These are phyloP conservation scores for Fusarium sp. DNA, from an alignment of 2,329 filamentous ascomycete genomes.

Conservation along the genomic window DNA sequence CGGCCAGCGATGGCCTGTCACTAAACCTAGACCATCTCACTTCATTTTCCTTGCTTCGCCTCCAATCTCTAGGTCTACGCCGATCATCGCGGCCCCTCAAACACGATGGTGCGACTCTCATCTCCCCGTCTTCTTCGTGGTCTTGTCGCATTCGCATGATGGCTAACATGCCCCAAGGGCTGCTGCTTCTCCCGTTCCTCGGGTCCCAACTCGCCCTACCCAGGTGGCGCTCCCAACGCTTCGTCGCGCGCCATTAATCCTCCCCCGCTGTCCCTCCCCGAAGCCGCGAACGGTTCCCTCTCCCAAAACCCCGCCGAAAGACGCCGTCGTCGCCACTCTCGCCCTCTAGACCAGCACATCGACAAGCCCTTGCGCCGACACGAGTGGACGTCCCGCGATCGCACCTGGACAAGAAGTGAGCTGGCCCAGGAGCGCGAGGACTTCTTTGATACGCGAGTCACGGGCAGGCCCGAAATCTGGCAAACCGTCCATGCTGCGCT, in stretches of 20 bases:
- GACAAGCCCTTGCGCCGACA: conserved; percentile 79
- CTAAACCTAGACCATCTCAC: conserved; percentile 33
- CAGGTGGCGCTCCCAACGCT: conserved; percentile 64
- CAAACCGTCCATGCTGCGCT: conserved; percentile 79
- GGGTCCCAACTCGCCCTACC: conserved; percentile 69
- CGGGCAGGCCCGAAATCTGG: conserved; percentile 86
- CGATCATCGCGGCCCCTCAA: conserved; percentile 24
- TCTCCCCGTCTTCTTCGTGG: background rate
- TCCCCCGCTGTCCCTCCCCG: conserved; percentile 53
- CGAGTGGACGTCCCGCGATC: conserved; percentile 75
- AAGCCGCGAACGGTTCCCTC: conserved; percentile 45
- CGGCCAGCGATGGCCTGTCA: conserved; percentile 42
- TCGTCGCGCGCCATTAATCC: conserved; percentile 70
- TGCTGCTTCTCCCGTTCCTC: conserved; percentile 71
- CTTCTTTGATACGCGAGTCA: conserved; percentile 93
- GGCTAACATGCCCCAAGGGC: conserved; percentile 57
- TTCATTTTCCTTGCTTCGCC: conserved; percentile 30
- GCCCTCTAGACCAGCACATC: conserved; percentile 74
- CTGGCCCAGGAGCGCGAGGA: conserved; percentile 81
- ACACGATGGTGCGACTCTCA: conserved; percentile 41
- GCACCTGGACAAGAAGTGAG: conserved; percentile 78
- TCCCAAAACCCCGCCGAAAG: conserved; percentile 45
- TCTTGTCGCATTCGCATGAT: too few relatives aligned
- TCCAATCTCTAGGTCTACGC: conserved; percentile 30
- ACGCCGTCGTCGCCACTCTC: conserved; percentile 52